Base-by-base conservation (phyloP, 1,139 yeast genomes). In the Candida sanyaensis region DNA sequence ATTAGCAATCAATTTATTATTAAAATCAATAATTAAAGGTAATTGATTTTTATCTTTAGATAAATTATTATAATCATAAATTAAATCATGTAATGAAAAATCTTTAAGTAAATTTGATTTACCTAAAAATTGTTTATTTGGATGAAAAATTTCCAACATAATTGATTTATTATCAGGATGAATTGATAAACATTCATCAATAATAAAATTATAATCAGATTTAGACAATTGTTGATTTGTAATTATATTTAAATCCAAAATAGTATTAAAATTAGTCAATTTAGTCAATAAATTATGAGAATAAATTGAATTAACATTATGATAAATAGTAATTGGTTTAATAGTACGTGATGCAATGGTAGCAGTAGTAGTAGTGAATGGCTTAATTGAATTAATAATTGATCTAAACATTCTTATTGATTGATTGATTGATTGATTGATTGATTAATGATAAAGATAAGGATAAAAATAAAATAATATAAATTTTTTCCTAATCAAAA, bases 1-100 rank as follows among this genome's bases (percentile, higher is more conserved):
- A 49, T 75, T 73, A 4, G 87, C 87, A 48, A 82, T 66, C 58
- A 76, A 62, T 46, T 69, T 63, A 59, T 81, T 75, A 47, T 75
- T 75, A 75, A 82, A 80, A 65, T 83, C 88, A 44, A 83, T 80
- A 34, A 81, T 71, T 50, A 83, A 68, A 84, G 87, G 49, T 29
- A 43, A 33, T 31, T 43, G 29, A 29, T 5, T 29, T n/a, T 44
- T 26, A 21, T 24, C 11, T 3, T 27, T 24, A 62, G 53, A 43
- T 57, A 50, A 27, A 24, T 46, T 46, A 11, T 45, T 29, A 32
- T 47, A 47, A 34, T 48, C 43, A 38, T 44, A 37, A 32, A 51
- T 41, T 13, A 46, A 41, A 9, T 54, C 53, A 33, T 48, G 51
- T 34, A 54, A 50, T 12, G 47, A 44, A 48, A 48, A 46, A 31